Conservation (phyloP, 768 basidiomycete species). For the Leccinum subtestaceum region DNA sequence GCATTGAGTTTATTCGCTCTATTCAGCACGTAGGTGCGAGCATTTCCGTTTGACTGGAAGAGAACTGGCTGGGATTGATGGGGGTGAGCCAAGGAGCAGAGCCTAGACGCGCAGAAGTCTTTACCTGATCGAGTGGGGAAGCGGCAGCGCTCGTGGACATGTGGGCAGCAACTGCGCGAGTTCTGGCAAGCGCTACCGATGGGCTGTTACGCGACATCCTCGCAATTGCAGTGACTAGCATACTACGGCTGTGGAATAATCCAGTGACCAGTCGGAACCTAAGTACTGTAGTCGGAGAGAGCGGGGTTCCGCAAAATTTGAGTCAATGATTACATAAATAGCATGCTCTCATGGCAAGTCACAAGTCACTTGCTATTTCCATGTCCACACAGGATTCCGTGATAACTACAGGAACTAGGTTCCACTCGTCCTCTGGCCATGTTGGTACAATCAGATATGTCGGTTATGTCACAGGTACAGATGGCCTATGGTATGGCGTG, state of each 20-base stretch:
- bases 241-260: constrained; percentile 14
- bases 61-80: constrained; percentile 46
- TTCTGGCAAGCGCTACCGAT: constrained; percentile 29
- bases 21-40: constrained; percentile 77
- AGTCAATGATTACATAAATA: constrained; percentile 16
- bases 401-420: constrained; percentile 50
- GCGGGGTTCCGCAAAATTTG: constrained; percentile 9
- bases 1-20: constrained; percentile 80
- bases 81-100: neutral
- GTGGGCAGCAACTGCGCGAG: constrained; percentile 33
- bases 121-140: constrained; percentile 26
- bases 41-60: constrained; percentile 62
- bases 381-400: constrained; percentile 13
- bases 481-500: constrained; percentile 87
- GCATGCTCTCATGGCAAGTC: too few relatives aligned
- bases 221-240: constrained; percentile 27
- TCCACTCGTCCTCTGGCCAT: constrained; percentile 46
- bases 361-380: neutral
- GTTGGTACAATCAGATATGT: constrained; percentile 70
- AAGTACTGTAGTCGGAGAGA: neutral
- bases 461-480: constrained; percentile 60
- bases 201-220: constrained; percentile 30
- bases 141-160: constrained; percentile 30
- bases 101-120: neutral
- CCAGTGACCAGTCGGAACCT: neutral